Conservation (phyloP, 352 stramenopile genomes). For the Globisporangium okanoganense region DNA sequence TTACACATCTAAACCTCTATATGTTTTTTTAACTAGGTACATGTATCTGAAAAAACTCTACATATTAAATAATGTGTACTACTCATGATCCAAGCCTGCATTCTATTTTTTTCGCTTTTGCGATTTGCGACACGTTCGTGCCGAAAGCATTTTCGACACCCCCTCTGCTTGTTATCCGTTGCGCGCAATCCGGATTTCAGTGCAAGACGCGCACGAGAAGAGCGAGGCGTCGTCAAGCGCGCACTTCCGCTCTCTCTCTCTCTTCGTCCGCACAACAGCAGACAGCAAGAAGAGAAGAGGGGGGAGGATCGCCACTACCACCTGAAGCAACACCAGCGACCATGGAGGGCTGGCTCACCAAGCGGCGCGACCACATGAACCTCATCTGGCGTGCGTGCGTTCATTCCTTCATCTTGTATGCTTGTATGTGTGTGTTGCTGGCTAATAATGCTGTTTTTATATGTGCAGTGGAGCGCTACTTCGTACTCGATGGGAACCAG, state of each 20-base stretch:
- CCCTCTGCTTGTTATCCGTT: background rate
- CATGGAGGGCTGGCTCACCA: slow-evolving; percentile 88
- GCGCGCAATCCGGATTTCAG: background rate
- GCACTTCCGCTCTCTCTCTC: background rate
- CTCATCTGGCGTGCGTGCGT: slow-evolving; percentile 86
- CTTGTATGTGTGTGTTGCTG: background rate
- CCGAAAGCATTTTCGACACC: background rate
- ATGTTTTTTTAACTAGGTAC: too few species aligned
- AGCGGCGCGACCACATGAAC: slow-evolving; percentile 89
- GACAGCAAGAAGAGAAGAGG: background rate
- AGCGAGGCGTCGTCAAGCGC: background rate
- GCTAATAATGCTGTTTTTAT: background rate
- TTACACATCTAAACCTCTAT: too few species aligned
- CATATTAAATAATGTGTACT: too few species aligned
- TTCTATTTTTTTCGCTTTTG: background rate
- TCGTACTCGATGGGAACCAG: slow-evolving; percentile 83
- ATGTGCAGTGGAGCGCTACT: slow-evolving; percentile 76
- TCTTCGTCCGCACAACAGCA: background rate
- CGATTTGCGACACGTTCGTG: background rate
- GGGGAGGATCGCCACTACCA: background rate
- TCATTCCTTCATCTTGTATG: background rate
- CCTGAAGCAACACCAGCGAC: slow-evolving; percentile 12
- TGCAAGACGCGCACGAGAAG: background rate
- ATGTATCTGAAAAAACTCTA: too few species aligned
- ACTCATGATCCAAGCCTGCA: background rate